Percentiles rank a stretch among this genome's conserved stretches.
These are phyloP conservation scores for Bretziella fagacearum DNA, from an alignment of 2,329 filamentous ascomycete genomes.

Conservation along the genomic window DNA sequence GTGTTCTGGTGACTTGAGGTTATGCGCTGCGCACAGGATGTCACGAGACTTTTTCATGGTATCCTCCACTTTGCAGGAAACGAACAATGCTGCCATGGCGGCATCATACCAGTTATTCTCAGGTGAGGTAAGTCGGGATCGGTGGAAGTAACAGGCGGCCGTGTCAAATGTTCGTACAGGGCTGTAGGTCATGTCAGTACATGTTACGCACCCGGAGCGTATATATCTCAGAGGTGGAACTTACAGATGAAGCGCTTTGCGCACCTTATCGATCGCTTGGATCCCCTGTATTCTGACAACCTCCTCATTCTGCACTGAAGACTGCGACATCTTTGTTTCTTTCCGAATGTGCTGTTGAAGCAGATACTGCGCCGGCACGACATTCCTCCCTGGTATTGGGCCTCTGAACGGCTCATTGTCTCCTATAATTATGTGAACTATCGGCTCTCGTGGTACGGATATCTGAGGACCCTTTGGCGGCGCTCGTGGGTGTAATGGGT, in stretches of 20 bases:
- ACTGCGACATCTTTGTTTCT: conserved; percentile 50
- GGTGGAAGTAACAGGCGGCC: conserved; percentile 83
- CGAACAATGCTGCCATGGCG: conserved; percentile 72
- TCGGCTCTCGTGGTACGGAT: conserved; percentile 7
- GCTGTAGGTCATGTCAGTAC: conserved; percentile 25
- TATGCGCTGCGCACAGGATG: conserved; percentile 79
- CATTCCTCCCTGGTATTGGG: conserved; percentile 32
- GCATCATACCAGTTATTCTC: conserved; percentile 80
- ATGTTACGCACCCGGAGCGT: not conserved
- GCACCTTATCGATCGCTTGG: conserved; percentile 72
- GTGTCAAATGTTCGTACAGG: conserved; percentile 86
- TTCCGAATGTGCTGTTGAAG: conserved; percentile 67
- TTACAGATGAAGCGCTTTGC: conserved; percentile 62
- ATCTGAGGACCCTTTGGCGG: conserved; percentile 2
- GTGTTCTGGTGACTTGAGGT: conserved; percentile 54
- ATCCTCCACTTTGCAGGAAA: conserved; percentile 94
- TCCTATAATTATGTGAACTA: conserved; percentile 10
- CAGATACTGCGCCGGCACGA: conserved; percentile 50
- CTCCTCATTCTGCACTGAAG: conserved; percentile 58
- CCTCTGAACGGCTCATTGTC: conserved; percentile 19
- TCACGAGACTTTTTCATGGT: conserved; percentile 93
- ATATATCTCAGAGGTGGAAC: no score
- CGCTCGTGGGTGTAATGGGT: conserved; percentile 3
- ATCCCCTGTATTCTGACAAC: conserved; percentile 69
- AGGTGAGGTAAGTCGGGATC: conserved; percentile 73